Conservation (phyloP, 1,139 yeast species). For the Saccharomycopsis crataegensis region DNA sequence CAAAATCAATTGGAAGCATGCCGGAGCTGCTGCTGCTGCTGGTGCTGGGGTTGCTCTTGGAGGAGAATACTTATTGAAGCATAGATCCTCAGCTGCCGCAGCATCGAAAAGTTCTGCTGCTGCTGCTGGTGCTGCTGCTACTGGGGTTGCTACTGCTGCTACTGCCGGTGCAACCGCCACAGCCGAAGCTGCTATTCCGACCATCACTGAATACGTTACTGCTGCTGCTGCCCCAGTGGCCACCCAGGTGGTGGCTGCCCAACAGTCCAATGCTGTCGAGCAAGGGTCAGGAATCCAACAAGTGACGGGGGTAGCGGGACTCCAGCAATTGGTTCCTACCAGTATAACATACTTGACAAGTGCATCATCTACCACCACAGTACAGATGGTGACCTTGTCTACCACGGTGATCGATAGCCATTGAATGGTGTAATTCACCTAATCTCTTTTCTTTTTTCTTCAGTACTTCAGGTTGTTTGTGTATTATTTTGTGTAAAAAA, state of each 20-base stretch:
- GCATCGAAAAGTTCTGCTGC: neutral
- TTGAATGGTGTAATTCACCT: no score
- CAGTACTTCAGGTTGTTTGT: no score
- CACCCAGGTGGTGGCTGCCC: neutral
- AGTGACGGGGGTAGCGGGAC: no score
- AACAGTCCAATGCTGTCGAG: no score
- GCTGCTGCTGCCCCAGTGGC: neutral
- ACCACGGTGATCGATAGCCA: no score
- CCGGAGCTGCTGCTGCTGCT: slow-evolving; percentile 11
- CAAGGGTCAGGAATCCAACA: no score
- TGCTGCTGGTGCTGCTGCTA: slow-evolving; percentile 2
- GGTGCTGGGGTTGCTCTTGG: slow-evolving; percentile 7
- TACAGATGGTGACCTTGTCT: no score
- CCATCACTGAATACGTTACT: neutral
- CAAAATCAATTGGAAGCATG: slow-evolving; percentile 13
- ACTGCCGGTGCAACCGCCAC: slow-evolving; percentile 1
- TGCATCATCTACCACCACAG: no score
- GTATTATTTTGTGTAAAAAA: no score
- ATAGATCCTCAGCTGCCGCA: neutral
- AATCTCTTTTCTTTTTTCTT: no score
- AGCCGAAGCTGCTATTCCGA: neutral
- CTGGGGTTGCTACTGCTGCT: neutral
- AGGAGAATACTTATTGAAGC: neutral
- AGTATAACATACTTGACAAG: no score
- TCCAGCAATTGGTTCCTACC: no score